Conservation (phyloP, 2,329 filamentous ascomycete genomes). For the Microsporum ferrugineum region DNA sequence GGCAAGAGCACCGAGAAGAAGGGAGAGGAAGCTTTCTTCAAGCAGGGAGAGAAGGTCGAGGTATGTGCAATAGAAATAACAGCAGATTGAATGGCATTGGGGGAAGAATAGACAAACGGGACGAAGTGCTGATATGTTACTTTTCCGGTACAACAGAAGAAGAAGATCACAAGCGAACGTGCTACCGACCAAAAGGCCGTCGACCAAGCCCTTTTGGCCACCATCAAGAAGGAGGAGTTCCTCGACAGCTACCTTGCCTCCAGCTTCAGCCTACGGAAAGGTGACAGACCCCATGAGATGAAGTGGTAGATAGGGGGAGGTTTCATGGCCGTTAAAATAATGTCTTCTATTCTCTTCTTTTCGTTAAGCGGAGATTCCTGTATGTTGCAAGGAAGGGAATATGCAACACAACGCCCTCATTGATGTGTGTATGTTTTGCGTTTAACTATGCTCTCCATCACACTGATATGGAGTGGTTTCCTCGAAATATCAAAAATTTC, state of each 20-base stretch:
- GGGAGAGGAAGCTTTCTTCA: slow-evolving; percentile 99
- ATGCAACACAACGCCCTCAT: slow-evolving; percentile 8
- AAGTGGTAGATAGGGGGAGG: slow-evolving; percentile 58
- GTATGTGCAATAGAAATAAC: slow-evolving; percentile 44
- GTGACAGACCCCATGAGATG: slow-evolving; percentile 99
- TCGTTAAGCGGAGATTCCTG: slow-evolving; percentile 5
- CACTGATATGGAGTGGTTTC: slow-evolving; percentile 1
- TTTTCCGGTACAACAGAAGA: slow-evolving; percentile 58
- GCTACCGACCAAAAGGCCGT: slow-evolving; percentile 96
- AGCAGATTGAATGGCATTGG: background rate
- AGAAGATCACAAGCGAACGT: slow-evolving; percentile 82
- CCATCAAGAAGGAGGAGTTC: slow-evolving; percentile 96
- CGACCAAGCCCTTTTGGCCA: slow-evolving; percentile 89
- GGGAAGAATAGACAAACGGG: background rate
- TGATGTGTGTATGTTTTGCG: slow-evolving; percentile 6
- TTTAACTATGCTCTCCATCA: slow-evolving; percentile 12
- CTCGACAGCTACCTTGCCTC: slow-evolving; percentile 87
- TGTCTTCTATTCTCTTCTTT: slow-evolving; percentile 1
- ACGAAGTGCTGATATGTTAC: slow-evolving; percentile 27
- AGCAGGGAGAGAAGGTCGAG: slow-evolving; percentile 96
- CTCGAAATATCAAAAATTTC: slow-evolving; percentile 2
- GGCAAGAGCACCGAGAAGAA: slow-evolving; percentile 88
- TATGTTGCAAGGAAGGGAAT: slow-evolving; percentile 11
- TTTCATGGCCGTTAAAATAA: slow-evolving; percentile 7
- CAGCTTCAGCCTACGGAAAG: slow-evolving; percentile 97